These are phyloP conservation scores for Beauveria varroae DNA, from an alignment of 2,329 filamentous ascomycete genomes.

Conservation along the genomic window DNA sequence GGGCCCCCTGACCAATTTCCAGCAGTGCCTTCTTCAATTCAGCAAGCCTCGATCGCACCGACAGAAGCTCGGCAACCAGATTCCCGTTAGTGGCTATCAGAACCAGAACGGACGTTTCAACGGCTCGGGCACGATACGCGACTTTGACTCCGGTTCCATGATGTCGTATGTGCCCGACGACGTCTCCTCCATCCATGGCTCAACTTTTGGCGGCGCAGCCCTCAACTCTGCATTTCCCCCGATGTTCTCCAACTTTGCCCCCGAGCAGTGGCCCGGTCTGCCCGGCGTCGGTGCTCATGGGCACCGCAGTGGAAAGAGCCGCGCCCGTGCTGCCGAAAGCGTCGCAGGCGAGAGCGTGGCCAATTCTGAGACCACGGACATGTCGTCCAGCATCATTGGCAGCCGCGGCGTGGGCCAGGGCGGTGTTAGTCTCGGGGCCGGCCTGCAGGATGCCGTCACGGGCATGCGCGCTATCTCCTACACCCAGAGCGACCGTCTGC, in stretches of 20 bases:
- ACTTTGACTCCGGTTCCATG: constrained; percentile 76
- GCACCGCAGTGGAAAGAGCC: constrained; percentile 57
- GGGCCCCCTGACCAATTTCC: constrained; percentile 90
- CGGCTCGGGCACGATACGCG: constrained; percentile 33
- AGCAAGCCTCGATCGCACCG: constrained; percentile 91
- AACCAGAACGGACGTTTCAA: constrained; percentile 32
- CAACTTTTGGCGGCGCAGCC: constrained; percentile 78
- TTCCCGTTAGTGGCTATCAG: constrained; percentile 37
- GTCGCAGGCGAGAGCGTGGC: constrained; percentile 88
- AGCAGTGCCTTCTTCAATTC: constrained; percentile 91
- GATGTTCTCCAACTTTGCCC: constrained; percentile 89
- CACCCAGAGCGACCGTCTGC: constrained; percentile 68
- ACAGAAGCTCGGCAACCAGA: constrained; percentile 69
- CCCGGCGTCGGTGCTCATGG: constrained; percentile 53
- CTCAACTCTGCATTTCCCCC: constrained; percentile 70
- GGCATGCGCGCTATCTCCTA: constrained; percentile 52
- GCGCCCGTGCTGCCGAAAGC: constrained; percentile 64
- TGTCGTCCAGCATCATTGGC: constrained; percentile 68
- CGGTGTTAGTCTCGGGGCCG: constrained; percentile 76
- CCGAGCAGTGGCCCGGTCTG: constrained; percentile 82
- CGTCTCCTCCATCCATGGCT: constrained; percentile 91
- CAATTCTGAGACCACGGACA: constrained; percentile 82
- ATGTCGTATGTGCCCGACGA: constrained; percentile 96
- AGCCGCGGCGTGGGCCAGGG: constrained; percentile 72
- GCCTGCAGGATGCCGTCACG: constrained; percentile 68